Evolutionary conservation across 2,329 filamentous ascomycete genomes (phyloP), one percentile per base, ranked within the genome.

Genomic region (Xylaria sp.): DNA sequence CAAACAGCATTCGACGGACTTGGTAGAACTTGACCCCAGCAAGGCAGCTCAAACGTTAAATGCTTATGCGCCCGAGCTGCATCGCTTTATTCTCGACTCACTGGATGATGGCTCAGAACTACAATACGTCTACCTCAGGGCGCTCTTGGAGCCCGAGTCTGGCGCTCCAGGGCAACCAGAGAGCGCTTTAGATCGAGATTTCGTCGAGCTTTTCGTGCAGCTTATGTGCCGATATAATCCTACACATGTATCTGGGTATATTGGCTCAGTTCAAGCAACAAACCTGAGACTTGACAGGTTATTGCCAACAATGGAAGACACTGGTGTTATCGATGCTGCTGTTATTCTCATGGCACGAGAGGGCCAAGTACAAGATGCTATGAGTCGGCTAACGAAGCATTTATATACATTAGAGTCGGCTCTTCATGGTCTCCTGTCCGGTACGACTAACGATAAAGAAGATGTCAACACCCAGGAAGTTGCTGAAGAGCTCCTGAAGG

Each of bases 201-300:
- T 97, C 67, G 80, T 90, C 5, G 95, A 98, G 75, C 84, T 85
- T 57, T 98, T 98, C 75, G 88, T 98, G 4, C 90, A 90, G 69
- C 85, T 99, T 23, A 93, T 98, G 88, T 99, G 96, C 77, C 86
- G 81, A 58, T 97, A 92, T 74, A 87, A 97, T 62, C 86, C 92
- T 3, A 78, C 84, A 0, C 92, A 93, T 69, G 94, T 99, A 1
- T 91, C 91, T 2, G 89, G 93, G 57, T 99, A 95, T 74, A 86
- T 98, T 27, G 88, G 90, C 37, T 74, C 86, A 1, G 82, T 96
- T 2, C 90, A 92, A 68, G 88, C 89, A 3, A 88, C 90, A 10
- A 89, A 97, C 72, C 78, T 99, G 27, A 85, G 88, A 23, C 83
- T 99, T 0, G 91, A 95, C 11, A 85, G 87, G 54, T 83, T 99